Evolutionary conservation across 441 rosid species (phyloP).

Genomic region (Erodium trifolium): DNA sequence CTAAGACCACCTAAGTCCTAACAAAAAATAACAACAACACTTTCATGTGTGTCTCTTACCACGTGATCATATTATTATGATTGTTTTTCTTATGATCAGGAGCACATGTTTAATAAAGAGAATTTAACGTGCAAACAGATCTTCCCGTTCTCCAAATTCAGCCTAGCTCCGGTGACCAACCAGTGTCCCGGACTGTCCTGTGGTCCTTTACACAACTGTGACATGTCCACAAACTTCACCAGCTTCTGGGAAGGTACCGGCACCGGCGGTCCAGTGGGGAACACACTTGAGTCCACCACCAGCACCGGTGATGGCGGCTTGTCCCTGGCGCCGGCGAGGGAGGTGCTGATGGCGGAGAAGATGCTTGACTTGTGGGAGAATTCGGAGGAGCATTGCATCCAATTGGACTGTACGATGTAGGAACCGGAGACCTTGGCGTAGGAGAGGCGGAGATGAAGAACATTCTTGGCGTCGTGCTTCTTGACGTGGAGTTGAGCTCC

Average conservation of each 20-base stretch:
- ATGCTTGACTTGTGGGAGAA: constrained; percentile 55
- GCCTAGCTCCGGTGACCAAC: constrained; percentile 71
- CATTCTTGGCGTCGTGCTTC: constrained; percentile 48
- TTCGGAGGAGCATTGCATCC: constrained; percentile 47
- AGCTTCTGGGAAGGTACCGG: constrained; percentile 58
- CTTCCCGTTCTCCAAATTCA: constrained; percentile 66
- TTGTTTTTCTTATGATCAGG: constrained; percentile 1
- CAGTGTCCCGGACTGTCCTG: constrained; percentile 86
- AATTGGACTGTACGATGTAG: constrained; percentile 36
- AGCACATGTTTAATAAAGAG: constrained; percentile 37
- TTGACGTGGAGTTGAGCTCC: constrained; percentile 75
- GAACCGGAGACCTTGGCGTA: constrained; percentile 51
- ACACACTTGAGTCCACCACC: constrained; percentile 67
- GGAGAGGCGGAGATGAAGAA: constrained; percentile 65
- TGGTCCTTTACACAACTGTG: constrained; percentile 73
- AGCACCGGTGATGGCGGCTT: constrained; percentile 31
- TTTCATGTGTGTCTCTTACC: too few species aligned
- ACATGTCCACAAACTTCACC: constrained; percentile 52
- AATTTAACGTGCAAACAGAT: constrained; percentile 70
- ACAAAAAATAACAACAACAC: too few species aligned
- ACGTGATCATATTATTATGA: too few species aligned
- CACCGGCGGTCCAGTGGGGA: constrained; percentile 75
- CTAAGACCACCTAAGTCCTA: too few species aligned
- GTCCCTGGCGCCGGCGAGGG: constrained; percentile 35
- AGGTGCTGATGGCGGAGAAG: constrained; percentile 54